Conservation (phyloP, 2,329 filamentous ascomycete species). For the Tolypocladium guangdongense region DNA sequence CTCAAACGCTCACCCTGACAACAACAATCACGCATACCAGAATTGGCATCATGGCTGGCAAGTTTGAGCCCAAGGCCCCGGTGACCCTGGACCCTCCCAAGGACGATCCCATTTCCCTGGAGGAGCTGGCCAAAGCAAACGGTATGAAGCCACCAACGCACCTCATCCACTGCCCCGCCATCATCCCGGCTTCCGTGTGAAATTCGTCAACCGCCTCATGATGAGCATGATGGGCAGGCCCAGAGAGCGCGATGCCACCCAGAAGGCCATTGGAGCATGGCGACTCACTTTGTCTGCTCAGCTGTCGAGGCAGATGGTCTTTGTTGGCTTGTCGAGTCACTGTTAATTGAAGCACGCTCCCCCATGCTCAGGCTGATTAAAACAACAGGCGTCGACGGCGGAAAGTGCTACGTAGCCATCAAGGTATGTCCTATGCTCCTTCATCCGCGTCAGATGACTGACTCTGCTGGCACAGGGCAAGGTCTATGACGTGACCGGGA, state of each 20-base stretch:
- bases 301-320: not conserved
- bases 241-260: not conserved
- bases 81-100: slow-evolving; percentile 75
- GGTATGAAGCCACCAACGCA: slow-evolving; percentile 42
- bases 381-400: slow-evolving; percentile 50
- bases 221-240: not conserved
- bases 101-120: slow-evolving; percentile 70
- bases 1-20: not conserved
- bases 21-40: not conserved
- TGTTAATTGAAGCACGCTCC: not conserved
- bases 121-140: slow-evolving; percentile 70
- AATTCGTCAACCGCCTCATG: not conserved
- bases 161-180: not conserved
- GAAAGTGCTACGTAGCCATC: slow-evolving; percentile 58
- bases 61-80: slow-evolving; percentile 69
- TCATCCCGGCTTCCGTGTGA: not conserved
- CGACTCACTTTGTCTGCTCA: not conserved
- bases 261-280: not conserved
- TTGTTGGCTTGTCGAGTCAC: not conserved
- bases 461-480: slow-evolving; percentile 49
- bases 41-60: slow-evolving; percentile 39
- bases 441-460: not conserved
- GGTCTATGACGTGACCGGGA: slow-evolving; percentile 88
- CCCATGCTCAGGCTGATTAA: not conserved
- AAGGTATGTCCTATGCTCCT: slow-evolving; percentile 36